phyloP scores from a whole-genome alignment of 116 monocot genomes.

The Iris pallida region DNA sequence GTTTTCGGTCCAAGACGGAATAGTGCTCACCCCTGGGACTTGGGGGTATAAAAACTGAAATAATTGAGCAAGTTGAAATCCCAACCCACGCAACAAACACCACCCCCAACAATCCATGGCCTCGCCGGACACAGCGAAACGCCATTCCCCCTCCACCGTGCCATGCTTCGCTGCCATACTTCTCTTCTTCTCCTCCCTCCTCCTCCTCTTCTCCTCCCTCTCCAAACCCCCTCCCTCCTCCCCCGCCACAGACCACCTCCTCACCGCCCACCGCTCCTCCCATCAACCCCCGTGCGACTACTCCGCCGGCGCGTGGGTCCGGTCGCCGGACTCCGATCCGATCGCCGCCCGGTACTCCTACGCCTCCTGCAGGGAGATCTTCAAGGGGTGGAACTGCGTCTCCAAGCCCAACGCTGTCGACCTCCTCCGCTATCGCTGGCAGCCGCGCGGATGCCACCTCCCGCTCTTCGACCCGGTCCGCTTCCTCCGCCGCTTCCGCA shows the following conservation, averaged over 20 bases:
- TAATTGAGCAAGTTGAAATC: too few species aligned
- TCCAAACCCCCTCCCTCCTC: neutral
- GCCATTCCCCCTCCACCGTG: constrained; percentile 1
- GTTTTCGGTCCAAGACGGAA: too few species aligned
- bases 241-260: neutral
- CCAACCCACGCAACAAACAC: too few species aligned
- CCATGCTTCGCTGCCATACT: constrained; percentile 3
- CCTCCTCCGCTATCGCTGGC: constrained; percentile 69
- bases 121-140: neutral
- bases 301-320: constrained; percentile 62
- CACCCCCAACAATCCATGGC: constrained; percentile 9
- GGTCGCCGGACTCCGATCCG: neutral
- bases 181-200: constrained; percentile 1
- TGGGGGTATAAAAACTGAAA: too few species aligned
- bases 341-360: constrained; percentile 44
- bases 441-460: constrained; percentile 54
- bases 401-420: constrained; percentile 54
- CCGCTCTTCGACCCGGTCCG: constrained; percentile 50
- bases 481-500: constrained; percentile 57
- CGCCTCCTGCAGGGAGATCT: constrained; percentile 74
- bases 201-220: constrained; percentile 16
- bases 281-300: constrained; percentile 39
- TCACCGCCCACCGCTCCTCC: neutral
- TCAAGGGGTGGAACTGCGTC: constrained; percentile 92
- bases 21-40: too few species aligned